Percentiles rank a stretch among this genome's conserved stretches.
These are phyloP conservation scores for Phytophthora boehmeriae DNA, from an alignment of 352 stramenopile species.

Conservation along the genomic window DNA sequence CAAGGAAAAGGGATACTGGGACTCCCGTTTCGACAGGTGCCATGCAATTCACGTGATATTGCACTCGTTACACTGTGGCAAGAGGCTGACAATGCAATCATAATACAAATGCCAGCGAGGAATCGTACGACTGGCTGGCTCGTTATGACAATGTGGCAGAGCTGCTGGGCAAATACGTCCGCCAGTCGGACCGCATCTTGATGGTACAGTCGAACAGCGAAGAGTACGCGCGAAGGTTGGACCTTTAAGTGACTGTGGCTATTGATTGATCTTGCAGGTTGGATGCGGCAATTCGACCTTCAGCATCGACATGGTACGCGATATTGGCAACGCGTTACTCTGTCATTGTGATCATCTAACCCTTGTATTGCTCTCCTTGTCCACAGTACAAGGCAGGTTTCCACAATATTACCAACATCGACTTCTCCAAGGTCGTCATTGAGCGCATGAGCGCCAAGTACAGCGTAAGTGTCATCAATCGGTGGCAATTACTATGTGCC, in stretches of 20 bases:
- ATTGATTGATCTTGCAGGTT: conserved; percentile 34
- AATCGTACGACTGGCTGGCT: conserved; percentile 82
- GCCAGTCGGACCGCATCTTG: conserved; percentile 47
- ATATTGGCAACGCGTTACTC: background rate
- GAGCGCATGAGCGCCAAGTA: conserved; percentile 67
- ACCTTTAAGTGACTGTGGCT: conserved; percentile 9
- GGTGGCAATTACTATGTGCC: background rate
- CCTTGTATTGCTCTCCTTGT: background rate
- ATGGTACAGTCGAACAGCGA: conserved; percentile 32
- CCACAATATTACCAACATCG: conserved; percentile 72
- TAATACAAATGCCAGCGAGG: conserved; percentile 41
- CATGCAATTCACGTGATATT: background rate
- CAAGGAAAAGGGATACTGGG: conserved; percentile 76
- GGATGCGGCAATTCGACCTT: conserved; percentile 84
- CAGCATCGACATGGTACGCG: conserved; percentile 62
- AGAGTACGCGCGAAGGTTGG: background rate
- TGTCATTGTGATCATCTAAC: conserved; percentile 10
- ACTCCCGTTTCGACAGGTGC: conserved; percentile 64
- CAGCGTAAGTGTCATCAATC: conserved; percentile 25
- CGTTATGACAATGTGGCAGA: conserved; percentile 53
- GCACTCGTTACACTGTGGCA: background rate
- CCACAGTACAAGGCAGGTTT: conserved; percentile 59
- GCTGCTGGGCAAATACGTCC: conserved; percentile 47
- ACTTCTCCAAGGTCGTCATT: conserved; percentile 76
- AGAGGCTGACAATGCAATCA: conserved; percentile 1